Percentiles rank a stretch among this genome's conserved stretches.
These are phyloP conservation scores for Austroboletus eburneus DNA, from an alignment of 768 basidiomycete species.

Conservation along the genomic window DNA sequence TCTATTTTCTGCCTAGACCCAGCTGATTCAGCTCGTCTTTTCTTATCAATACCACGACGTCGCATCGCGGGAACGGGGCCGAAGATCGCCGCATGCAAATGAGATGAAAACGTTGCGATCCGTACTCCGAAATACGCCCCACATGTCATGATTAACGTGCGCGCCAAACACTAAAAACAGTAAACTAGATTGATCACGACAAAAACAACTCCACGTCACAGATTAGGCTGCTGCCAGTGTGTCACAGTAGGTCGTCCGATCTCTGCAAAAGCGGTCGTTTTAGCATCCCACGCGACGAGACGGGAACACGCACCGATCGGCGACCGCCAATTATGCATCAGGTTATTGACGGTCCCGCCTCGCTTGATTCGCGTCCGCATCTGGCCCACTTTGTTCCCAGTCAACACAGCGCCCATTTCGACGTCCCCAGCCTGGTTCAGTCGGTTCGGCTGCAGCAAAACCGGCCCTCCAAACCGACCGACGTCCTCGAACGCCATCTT, in stretches of 20 bases:
- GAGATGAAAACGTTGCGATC: no score
- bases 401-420: conserved; percentile 15
- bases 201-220: background rate
- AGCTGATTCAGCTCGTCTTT: no score
- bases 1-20: no score
- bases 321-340: conserved; percentile 64
- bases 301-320: conserved; percentile 52
- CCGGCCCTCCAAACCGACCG: background rate
- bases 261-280: conserved; percentile 1
- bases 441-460: conserved; percentile 26
- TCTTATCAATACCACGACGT: no score
- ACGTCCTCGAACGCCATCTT: conserved; percentile 34
- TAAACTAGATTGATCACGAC: background rate
- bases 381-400: conserved; percentile 42
- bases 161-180: no score
- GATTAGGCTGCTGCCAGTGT: conserved; percentile 2
- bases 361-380: conserved; percentile 36
- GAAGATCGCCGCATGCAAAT: no score
- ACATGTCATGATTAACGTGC: no score
- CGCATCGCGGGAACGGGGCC: no score
- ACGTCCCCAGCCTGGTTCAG: conserved; percentile 19
- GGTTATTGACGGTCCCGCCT: conserved; percentile 38
- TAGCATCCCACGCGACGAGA: background rate
- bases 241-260: conserved; percentile 8
- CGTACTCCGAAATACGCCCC: no score